These are phyloP conservation scores for Rhizophlyctis rosea DNA, from an alignment of 192 early-diverging fungal genomes.

Conservation along the genomic window DNA sequence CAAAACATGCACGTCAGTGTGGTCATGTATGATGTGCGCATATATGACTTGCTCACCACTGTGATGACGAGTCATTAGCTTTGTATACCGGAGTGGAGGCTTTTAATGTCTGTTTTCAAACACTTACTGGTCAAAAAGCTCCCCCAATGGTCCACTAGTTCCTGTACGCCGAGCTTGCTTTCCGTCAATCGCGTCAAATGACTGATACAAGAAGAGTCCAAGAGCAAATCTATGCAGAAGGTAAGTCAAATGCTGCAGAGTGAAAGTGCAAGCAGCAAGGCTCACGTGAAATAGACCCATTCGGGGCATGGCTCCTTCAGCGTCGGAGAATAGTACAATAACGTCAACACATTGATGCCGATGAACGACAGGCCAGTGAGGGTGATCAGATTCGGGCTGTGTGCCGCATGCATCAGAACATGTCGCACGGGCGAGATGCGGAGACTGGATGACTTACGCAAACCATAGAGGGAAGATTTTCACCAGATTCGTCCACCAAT, in stretches of 20 bases:
- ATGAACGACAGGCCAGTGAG: slow-evolving; percentile 80
- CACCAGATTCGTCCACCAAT: slow-evolving; percentile 82
- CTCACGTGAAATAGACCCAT: slow-evolving; percentile 77
- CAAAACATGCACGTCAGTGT: neutral
- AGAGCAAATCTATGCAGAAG: slow-evolving; percentile 52
- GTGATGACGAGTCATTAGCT: too few species aligned
- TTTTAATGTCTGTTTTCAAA: neutral
- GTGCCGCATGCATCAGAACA: neutral
- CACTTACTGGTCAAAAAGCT: slow-evolving; percentile 84
- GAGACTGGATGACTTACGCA: slow-evolving; percentile 54
- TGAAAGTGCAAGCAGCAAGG: neutral
- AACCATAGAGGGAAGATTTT: slow-evolving; percentile 82
- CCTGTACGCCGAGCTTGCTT: slow-evolving; percentile 92
- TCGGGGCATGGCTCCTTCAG: slow-evolving; percentile 65
- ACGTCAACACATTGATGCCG: slow-evolving; percentile 64
- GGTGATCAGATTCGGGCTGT: slow-evolving; percentile 86
- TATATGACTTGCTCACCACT: too few species aligned
- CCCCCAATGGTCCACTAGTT: slow-evolving; percentile 83
- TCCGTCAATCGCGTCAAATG: slow-evolving; percentile 91
- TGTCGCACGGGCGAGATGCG: neutral
- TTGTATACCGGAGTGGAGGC: too few species aligned
- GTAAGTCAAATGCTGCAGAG: neutral
- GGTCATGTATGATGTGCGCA: too few species aligned
- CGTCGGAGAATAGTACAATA: slow-evolving; percentile 72
- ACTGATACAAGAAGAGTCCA: slow-evolving; percentile 85